Conservation (phyloP, 345 rosid species). For the Erucastrum elatum region DNA sequence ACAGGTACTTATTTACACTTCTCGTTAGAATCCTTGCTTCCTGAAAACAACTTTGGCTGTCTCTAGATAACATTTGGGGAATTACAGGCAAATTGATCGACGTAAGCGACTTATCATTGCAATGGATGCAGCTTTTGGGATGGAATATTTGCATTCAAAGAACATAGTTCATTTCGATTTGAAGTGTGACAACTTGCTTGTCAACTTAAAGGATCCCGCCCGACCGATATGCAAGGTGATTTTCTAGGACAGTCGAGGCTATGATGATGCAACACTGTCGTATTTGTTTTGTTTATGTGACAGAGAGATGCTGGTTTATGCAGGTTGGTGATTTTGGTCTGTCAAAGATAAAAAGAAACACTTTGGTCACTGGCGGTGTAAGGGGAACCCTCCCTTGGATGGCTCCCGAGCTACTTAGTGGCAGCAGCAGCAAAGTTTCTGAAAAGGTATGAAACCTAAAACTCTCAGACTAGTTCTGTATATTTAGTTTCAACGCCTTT, state of each 20-base stretch:
- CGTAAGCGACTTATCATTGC: slow-evolving; percentile 93
- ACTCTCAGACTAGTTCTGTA: slow-evolving; percentile 12
- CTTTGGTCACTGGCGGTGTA: slow-evolving; percentile 85
- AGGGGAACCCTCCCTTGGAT: slow-evolving; percentile 91
- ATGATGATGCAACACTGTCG: slow-evolving; percentile 5
- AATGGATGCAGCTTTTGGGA: slow-evolving; percentile 99
- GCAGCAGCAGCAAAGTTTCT: slow-evolving; percentile 80
- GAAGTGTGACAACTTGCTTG: slow-evolving; percentile 95
- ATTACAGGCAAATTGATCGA: slow-evolving; percentile 80
- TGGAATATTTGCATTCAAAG: slow-evolving; percentile 98
- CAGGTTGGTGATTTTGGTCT: slow-evolving; percentile 89
- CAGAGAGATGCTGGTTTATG: slow-evolving; percentile 22
- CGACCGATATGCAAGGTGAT: slow-evolving; percentile 97
- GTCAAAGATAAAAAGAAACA: slow-evolving; percentile 79
- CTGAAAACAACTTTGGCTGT: background rate
- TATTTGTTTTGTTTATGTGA: background rate
- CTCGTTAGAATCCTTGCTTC: slow-evolving; percentile 7
- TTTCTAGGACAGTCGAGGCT: background rate
- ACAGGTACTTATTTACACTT: slow-evolving; percentile 52
- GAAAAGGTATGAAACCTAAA: slow-evolving; percentile 57
- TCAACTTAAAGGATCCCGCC: slow-evolving; percentile 89
- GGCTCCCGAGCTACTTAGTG: slow-evolving; percentile 86
- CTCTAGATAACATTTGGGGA: slow-evolving; percentile 12
- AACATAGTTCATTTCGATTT: slow-evolving; percentile 97
- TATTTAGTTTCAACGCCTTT: background rate